A percentile compares a stretch with the other conserved stretches of the same genome.
Conservation (phyloP, 2,329 filamentous ascomycete species). For the Penicillium aurantiogriseum region DNA sequence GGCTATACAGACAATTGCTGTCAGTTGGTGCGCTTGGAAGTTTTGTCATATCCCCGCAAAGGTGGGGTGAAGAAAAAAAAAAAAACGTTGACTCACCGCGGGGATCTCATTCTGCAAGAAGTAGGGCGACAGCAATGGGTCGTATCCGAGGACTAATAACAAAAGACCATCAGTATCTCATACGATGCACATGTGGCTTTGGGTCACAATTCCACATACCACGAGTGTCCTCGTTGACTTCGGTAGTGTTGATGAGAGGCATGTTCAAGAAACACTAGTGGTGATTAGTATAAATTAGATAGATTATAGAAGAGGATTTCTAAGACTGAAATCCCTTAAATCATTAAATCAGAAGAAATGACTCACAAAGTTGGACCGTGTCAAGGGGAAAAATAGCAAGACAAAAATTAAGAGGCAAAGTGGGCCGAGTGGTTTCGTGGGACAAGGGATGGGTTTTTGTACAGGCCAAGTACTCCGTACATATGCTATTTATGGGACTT, state of each 20-base stretch:
- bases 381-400: not conserved
- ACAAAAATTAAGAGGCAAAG: conserved; percentile 7
- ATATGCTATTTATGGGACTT: no score
- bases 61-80: conserved; percentile 63
- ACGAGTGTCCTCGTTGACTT: conserved; percentile 48
- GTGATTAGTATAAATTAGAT: conserved; percentile 3
- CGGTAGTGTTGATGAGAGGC: conserved; percentile 43
- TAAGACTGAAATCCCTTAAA: not conserved
- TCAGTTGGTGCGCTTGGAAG: conserved; percentile 20
- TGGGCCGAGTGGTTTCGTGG: conserved; percentile 1
- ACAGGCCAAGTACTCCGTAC: no score
- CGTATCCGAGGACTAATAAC: conserved; percentile 83
- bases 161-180: not conserved
- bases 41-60: conserved; percentile 61
- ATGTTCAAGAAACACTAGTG: conserved; percentile 18
- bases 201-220: conserved; percentile 31
- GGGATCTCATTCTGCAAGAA: conserved; percentile 85
- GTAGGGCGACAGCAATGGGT: conserved; percentile 85
- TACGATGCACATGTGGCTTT: not conserved
- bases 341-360: not conserved
- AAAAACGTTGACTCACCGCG: conserved; percentile 54
- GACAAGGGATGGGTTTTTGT: not conserved
- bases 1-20: conserved; percentile 30
- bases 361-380: conserved; percentile 4
- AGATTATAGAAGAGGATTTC: not conserved